Evolutionary conservation across 1,139 yeast species (phyloP).

Genomic region (Lodderomyces metapsilosis): DNA sequence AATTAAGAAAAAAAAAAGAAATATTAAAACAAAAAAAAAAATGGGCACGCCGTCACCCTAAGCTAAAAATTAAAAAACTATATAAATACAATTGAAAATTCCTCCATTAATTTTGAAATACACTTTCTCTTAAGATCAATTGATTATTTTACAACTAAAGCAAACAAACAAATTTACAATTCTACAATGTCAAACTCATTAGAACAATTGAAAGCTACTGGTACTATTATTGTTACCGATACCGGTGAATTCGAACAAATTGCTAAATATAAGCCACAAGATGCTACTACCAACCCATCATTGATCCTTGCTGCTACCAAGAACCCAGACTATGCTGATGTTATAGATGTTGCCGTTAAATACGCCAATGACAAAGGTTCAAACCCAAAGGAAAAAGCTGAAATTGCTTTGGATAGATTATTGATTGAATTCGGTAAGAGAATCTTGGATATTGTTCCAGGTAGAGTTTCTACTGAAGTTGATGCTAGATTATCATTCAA

Average conservation of each 20-base stretch:
- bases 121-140: background rate
- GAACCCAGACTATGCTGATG: slow-evolving; percentile 82
- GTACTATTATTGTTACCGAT: slow-evolving; percentile 96
- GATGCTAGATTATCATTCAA: slow-evolving; percentile 97
- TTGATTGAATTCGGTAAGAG: slow-evolving; percentile 95
- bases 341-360: slow-evolving; percentile 87
- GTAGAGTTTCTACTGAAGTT: slow-evolving; percentile 98
- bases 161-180: too few species aligned
- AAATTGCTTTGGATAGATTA: slow-evolving; percentile 83
- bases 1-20: background rate
- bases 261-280: slow-evolving; percentile 98
- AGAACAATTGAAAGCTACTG: slow-evolving; percentile 91
- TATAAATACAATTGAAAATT: background rate
- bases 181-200: slow-evolving; percentile 56
- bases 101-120: background rate
- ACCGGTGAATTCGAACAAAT: slow-evolving; percentile 98
- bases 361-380: slow-evolving; percentile 73
- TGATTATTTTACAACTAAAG: too few species aligned
- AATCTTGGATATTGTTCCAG: slow-evolving; percentile 93
- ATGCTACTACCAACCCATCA: slow-evolving; percentile 99
- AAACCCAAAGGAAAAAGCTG: slow-evolving; percentile 48
- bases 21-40: background rate
- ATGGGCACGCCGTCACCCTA: slow-evolving; percentile 2
- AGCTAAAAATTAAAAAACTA: background rate
- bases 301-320: slow-evolving; percentile 94